phyloP scores from a whole-genome alignment of 2,329 filamentous ascomycete species.

The Apiospora koreana region DNA sequence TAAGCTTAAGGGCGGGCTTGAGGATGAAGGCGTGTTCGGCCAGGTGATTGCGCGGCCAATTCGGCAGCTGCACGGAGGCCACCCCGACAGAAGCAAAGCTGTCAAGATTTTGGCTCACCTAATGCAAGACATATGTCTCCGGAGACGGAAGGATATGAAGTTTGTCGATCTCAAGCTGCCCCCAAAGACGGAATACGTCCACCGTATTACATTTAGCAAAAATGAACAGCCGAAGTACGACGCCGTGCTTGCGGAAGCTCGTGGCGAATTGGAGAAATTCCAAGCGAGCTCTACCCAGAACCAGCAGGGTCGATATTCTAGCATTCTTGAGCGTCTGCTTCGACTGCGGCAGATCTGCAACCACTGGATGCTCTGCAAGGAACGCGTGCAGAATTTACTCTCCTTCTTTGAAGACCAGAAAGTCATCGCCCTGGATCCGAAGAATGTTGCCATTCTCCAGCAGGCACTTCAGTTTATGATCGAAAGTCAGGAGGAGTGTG shows the following conservation, averaged over 20 bases:
- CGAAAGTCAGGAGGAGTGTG: conserved; percentile 80
- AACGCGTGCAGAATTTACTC: conserved; percentile 73
- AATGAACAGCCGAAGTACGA: conserved; percentile 80
- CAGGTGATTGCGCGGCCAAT: conserved; percentile 65
- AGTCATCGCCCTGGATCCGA: conserved; percentile 68
- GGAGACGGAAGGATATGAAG: conserved; percentile 83
- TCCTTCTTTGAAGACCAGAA: conserved; percentile 67
- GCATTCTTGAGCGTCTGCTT: conserved; percentile 78
- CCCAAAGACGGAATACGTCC: conserved; percentile 74
- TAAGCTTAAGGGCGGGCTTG: conserved; percentile 72
- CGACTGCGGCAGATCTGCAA: conserved; percentile 85
- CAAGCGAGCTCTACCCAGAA: conserved; percentile 45
- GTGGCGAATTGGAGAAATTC: conserved; percentile 67
- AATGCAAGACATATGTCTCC: conserved; percentile 78
- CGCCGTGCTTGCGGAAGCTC: conserved; percentile 72
- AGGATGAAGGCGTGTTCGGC: conserved; percentile 74
- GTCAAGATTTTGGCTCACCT: conserved; percentile 71
- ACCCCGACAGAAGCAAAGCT: conserved; percentile 30
- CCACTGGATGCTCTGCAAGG: conserved; percentile 81
- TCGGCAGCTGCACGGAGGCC: conserved; percentile 10
- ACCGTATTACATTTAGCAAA: conserved; percentile 70
- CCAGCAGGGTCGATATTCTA: conserved; percentile 63
- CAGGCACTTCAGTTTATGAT: conserved; percentile 75
- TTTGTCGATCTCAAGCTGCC: conserved; percentile 83
- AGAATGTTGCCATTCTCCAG: conserved; percentile 73